phyloP scores from a whole-genome alignment of 2,329 filamentous ascomycete genomes.

The Chrysosphaeria jannelii region DNA sequence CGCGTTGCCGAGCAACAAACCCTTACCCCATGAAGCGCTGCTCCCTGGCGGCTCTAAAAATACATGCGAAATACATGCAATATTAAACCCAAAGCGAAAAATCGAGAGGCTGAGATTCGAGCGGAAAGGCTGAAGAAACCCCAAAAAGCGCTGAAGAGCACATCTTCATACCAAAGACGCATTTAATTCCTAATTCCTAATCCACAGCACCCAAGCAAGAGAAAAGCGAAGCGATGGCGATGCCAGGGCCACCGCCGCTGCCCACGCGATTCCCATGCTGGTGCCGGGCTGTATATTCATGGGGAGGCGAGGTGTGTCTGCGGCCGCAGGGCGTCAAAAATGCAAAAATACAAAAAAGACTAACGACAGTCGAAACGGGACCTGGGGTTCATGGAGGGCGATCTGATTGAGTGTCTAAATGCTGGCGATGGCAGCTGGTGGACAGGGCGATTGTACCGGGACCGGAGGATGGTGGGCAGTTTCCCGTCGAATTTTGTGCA shows the following conservation, averaged over 20 bases:
- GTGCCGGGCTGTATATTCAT: slow-evolving; percentile 29
- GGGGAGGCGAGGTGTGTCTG: slow-evolving; percentile 49
- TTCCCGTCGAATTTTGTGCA: slow-evolving; percentile 97
- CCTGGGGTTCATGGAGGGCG: slow-evolving; percentile 87
- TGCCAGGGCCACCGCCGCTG: slow-evolving; percentile 6
- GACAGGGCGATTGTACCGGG: slow-evolving; percentile 73
- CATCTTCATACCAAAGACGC: too few relatives aligned
- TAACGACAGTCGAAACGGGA: slow-evolving; percentile 59
- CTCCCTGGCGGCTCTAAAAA: too few relatives aligned
- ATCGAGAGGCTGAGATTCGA: too few relatives aligned
- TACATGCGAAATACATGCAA: too few relatives aligned
- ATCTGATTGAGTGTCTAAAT: slow-evolving; percentile 93
- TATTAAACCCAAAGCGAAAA: too few relatives aligned
- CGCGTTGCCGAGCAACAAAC: too few relatives aligned
- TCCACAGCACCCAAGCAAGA: too few relatives aligned
- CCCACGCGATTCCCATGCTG: slow-evolving; percentile 4
- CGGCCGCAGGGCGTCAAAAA: neutral
- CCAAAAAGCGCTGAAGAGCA: too few relatives aligned
- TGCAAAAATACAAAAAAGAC: slow-evolving; percentile 1
- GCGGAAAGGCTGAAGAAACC: too few relatives aligned
- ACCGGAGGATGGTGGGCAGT: slow-evolving; percentile 67
- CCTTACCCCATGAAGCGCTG: too few relatives aligned
- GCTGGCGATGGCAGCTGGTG: slow-evolving; percentile 96
- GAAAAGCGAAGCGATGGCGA: too few relatives aligned
- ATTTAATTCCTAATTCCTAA: too few relatives aligned